These are phyloP conservation scores for Neurospora sp. DNA, from an alignment of 495 filamentous ascomycete genomes.

Conservation along the genomic window DNA sequence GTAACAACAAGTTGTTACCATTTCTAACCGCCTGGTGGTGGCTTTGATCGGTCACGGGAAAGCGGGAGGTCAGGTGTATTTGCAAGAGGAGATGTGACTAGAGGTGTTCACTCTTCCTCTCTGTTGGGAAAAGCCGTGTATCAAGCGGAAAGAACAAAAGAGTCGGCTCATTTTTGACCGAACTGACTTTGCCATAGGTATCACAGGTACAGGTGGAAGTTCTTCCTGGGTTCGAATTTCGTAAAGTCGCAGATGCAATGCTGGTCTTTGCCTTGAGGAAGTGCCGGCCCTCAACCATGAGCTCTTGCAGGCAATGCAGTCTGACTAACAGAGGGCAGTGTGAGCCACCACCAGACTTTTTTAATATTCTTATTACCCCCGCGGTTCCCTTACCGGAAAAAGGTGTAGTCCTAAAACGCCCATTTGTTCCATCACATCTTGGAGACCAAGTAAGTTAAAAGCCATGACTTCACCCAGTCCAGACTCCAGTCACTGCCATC, in stretches of 20 bases:
- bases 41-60: background rate
- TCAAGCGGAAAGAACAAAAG: background rate
- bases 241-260: background rate
- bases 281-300: background rate
- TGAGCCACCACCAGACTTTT: background rate
- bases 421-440: background rate
- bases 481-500: background rate
- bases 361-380: background rate
- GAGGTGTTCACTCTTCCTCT: background rate
- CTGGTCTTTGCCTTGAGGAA: background rate
- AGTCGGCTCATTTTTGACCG: background rate
- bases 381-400: background rate
- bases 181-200: background rate
- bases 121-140: background rate
- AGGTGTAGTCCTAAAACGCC: background rate
- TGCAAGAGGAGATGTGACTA: background rate
- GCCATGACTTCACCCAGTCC: background rate
- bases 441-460: background rate
- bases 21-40: background rate
- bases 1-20: background rate
- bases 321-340: background rate
- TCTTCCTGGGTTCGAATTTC: background rate
- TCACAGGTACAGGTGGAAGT: background rate
- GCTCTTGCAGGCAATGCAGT: background rate
- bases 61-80: background rate